Conservation (phyloP, 345 rosid species). For the Salix koriyanagi region DNA sequence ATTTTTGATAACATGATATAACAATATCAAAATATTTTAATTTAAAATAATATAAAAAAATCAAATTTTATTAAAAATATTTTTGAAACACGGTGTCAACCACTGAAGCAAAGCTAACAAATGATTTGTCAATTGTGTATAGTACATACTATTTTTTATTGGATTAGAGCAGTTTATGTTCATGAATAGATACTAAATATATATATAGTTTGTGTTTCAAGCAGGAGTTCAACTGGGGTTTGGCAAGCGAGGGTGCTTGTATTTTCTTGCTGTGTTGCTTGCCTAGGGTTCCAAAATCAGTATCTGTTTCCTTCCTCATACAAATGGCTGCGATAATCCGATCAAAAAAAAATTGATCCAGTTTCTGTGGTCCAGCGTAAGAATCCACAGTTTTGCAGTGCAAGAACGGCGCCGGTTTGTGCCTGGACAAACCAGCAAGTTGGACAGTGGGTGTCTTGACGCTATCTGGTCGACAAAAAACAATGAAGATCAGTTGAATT, state of each 20-base stretch:
- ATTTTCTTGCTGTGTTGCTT: not conserved
- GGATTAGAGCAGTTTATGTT: too few relatives aligned
- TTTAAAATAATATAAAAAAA: too few relatives aligned
- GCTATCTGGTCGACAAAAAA: too few relatives aligned
- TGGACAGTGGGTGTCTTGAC: not conserved
- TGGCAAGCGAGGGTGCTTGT: not conserved
- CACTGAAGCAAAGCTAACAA: not conserved
- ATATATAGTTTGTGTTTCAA: too few relatives aligned
- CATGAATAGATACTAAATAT: too few relatives aligned
- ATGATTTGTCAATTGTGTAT: not conserved
- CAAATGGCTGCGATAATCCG: not conserved
- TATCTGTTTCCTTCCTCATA: not conserved
- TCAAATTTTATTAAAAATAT: too few relatives aligned
- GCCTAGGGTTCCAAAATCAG: not conserved
- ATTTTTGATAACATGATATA: too few relatives aligned
- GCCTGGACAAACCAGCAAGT: not conserved
- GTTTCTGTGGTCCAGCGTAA: not conserved
- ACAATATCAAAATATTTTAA: too few relatives aligned
- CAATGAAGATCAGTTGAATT: too few relatives aligned
- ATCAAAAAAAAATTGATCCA: not conserved
- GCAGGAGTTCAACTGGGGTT: not conserved
- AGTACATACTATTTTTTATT: not conserved
- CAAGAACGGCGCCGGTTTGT: not conserved
- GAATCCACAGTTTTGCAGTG: not conserved
- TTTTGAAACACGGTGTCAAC: too few relatives aligned